phyloP scores from a whole-genome alignment of 345 rosid genomes.

The Eutrema yunnanense region DNA sequence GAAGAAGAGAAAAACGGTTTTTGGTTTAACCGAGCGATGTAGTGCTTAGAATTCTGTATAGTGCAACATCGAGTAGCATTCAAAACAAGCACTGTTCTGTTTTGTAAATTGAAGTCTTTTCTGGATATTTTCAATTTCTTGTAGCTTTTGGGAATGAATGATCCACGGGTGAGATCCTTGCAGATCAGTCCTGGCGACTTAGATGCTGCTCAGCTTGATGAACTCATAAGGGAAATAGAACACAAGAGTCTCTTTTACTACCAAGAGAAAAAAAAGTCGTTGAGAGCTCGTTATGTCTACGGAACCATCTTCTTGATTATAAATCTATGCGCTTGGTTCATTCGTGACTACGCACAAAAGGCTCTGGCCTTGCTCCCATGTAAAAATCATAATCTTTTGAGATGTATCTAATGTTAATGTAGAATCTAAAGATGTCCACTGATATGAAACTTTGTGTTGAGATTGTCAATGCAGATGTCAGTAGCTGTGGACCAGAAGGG shows the following conservation, averaged over 20 bases:
- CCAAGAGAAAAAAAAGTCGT: constrained; percentile 42
- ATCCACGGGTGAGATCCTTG: neutral
- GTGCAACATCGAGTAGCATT: neutral
- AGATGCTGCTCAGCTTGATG: constrained; percentile 29
- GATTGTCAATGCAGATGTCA: constrained; percentile 41
- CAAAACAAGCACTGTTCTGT: neutral
- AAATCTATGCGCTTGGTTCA: constrained; percentile 75
- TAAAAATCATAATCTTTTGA: constrained; percentile 32
- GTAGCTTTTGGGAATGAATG: constrained; percentile 11
- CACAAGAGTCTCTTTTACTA: constrained; percentile 26
- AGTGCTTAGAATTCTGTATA: neutral
- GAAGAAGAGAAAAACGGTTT: neutral
- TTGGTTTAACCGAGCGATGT: neutral
- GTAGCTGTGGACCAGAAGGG: constrained; percentile 63
- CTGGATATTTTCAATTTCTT: neutral
- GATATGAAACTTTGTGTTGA: neutral
- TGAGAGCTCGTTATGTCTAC: constrained; percentile 59
- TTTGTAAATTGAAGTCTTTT: neutral
- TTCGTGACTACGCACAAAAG: constrained; percentile 80
- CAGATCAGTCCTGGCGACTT: constrained; percentile 27
- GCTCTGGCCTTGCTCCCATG: constrained; percentile 43
- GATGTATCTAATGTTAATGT: neutral
- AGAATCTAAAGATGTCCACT: neutral
- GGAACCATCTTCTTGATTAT: constrained; percentile 61
- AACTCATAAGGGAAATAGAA: constrained; percentile 19